Evolutionary conservation across 352 stramenopile genomes (phyloP).

Genomic region (Phytopythium delawarense): DNA sequence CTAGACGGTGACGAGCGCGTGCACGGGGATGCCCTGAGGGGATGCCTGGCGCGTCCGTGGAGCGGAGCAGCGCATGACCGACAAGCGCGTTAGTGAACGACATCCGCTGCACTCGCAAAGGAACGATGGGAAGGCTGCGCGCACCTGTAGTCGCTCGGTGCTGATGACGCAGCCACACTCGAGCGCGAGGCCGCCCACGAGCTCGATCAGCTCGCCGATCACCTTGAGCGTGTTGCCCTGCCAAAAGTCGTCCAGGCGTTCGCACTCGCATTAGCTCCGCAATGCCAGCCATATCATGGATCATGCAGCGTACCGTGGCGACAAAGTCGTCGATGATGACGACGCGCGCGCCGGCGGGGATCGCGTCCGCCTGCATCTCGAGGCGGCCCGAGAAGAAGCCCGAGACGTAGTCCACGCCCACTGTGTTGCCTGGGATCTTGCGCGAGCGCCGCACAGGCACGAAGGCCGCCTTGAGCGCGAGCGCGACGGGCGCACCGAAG

Average conservation of each 20-base stretch:
- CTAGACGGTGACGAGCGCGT: constrained; percentile 11
- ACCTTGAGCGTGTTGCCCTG: constrained; percentile 80
- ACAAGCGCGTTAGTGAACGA: not conserved
- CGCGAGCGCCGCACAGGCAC: constrained; percentile 67
- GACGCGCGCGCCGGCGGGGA: constrained; percentile 58
- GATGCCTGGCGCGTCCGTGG: constrained; percentile 9
- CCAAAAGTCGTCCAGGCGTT: not conserved
- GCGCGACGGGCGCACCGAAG: constrained; percentile 68
- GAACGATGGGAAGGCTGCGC: not conserved
- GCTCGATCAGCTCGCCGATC: constrained; percentile 69
- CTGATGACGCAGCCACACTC: constrained; percentile 81
- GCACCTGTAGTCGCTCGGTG: constrained; percentile 46
- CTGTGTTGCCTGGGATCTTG: constrained; percentile 55
- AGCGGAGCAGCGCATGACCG: not conserved
- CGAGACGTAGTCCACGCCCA: constrained; percentile 80
- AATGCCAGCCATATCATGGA: not conserved
- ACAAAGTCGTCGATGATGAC: constrained; percentile 82
- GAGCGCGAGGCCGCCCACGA: constrained; percentile 63
- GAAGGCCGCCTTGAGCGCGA: constrained; percentile 61
- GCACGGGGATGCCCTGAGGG: constrained; percentile 23
- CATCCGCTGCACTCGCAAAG: not conserved
- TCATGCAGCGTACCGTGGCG: constrained; percentile 42
- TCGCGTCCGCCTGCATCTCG: constrained; percentile 83
- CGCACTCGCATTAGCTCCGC: constrained; percentile 6
- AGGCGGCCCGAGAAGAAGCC: constrained; percentile 69